A percentile compares a stretch with the other conserved stretches of the same genome.
phyloP scores from a whole-genome alignment of 345 rosid species.

The Cardamine resedifolia region DNA sequence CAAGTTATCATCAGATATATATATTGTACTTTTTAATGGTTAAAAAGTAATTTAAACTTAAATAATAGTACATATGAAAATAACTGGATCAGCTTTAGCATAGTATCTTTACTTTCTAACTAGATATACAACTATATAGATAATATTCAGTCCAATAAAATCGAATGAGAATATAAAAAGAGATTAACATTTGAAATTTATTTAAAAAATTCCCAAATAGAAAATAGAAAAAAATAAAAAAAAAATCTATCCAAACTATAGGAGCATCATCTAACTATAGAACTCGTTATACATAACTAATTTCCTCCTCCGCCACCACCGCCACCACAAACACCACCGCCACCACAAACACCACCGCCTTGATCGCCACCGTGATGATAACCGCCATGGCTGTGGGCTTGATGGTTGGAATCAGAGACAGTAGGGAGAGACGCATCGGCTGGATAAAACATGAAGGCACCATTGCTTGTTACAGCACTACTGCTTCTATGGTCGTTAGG shows the following conservation, averaged over 20 bases:
- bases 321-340: no score
- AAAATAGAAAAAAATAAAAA: neutral
- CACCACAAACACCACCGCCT: neutral
- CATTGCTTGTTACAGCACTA: constrained; percentile 1
- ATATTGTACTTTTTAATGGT: no score
- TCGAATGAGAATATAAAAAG: neutral
- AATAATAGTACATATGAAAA: no score
- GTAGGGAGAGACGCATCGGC: constrained; percentile 29
- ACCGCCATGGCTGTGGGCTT: neutral
- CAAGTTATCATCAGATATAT: no score
- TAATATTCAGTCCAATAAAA: neutral
- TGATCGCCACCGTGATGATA: neutral
- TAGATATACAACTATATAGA: neutral
- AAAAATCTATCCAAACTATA: neutral
- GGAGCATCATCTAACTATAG: neutral
- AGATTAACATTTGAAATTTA: neutral
- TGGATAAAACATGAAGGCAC: constrained; percentile 14
- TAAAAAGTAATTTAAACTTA: no score
- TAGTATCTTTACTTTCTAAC: neutral
- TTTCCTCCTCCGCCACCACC: no score
- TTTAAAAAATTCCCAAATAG: neutral
- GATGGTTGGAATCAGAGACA: neutral
- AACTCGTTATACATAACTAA: constrained; percentile 6
- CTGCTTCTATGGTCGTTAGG: constrained; percentile 7
- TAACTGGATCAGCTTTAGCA: no score